phyloP scores from a whole-genome alignment of 2,329 filamentous ascomycete species.

The Ophiostoma himal-ulmi region DNA sequence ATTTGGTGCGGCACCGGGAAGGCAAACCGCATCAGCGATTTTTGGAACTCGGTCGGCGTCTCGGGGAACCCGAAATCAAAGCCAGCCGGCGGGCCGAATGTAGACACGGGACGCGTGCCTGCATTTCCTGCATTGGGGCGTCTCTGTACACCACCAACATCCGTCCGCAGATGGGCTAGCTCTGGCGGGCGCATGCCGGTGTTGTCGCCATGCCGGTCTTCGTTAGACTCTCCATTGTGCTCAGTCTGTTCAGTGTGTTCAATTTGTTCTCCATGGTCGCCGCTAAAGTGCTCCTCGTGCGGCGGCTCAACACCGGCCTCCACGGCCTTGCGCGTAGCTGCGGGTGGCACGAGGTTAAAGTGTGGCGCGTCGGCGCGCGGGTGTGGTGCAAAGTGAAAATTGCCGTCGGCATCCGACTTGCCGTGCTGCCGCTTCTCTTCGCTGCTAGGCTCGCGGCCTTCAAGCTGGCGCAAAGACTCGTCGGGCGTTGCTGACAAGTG shows the following conservation, averaged over 20 bases:
- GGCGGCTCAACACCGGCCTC: constrained; percentile 16
- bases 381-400: constrained; percentile 55
- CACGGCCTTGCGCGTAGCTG: constrained; percentile 20
- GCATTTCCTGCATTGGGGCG: constrained; percentile 9
- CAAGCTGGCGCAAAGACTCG: constrained; percentile 45
- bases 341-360: constrained; percentile 51
- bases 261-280: not conserved
- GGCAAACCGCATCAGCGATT: constrained; percentile 83
- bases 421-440: constrained; percentile 28
- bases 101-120: constrained; percentile 44
- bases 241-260: constrained; percentile 15
- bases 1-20: constrained; percentile 66
- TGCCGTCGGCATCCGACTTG: constrained; percentile 29
- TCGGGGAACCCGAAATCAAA: constrained; percentile 77
- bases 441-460: constrained; percentile 37
- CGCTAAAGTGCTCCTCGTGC: not conserved
- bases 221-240: constrained; percentile 17
- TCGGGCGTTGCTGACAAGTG: constrained; percentile 33
- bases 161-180: constrained; percentile 52
- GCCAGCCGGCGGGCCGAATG: constrained; percentile 54
- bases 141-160: constrained; percentile 33
- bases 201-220: constrained; percentile 17
- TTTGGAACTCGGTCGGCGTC: constrained; percentile 82
- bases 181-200: constrained; percentile 42
- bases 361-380: constrained; percentile 47